phyloP scores from a whole-genome alignment of 805 yeast genomes.

The Hanseniaspora clermontiae region DNA sequence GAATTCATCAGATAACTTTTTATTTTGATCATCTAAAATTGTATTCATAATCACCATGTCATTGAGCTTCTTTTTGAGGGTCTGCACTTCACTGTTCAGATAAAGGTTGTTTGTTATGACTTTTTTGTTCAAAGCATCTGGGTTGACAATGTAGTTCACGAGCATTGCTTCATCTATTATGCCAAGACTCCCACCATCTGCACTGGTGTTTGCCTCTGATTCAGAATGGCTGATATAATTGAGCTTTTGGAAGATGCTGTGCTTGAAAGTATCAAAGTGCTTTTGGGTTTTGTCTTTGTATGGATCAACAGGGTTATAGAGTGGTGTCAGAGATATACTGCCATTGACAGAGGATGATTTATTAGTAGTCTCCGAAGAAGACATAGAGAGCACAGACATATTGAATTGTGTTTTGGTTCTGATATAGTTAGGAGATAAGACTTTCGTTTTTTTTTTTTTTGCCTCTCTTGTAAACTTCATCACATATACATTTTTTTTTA shows the following conservation, averaged over 20 bases:
- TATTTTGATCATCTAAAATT: constrained; percentile 7
- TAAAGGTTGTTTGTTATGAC: not conserved
- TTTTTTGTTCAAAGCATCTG: not conserved
- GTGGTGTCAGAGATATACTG: not conserved
- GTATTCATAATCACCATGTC: constrained; percentile 13
- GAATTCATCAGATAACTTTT: constrained; percentile 7
- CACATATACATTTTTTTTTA: not conserved
- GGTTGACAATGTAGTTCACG: not conserved
- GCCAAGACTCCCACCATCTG: not conserved
- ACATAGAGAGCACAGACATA: constrained; percentile 8
- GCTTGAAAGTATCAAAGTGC: constrained; percentile 9
- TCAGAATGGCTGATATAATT: not conserved
- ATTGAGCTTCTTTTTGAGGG: constrained; percentile 17
- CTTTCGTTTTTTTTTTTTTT: not conserved
- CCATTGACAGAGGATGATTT: not conserved
- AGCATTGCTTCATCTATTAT: not conserved
- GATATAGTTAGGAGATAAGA: not conserved
- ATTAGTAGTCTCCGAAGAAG: not conserved
- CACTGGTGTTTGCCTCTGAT: not conserved
- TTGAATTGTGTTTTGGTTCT: not conserved
- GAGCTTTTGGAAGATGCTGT: constrained; percentile 1
- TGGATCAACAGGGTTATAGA: not conserved
- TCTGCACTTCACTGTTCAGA: constrained; percentile 7
- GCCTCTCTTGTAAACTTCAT: no score
- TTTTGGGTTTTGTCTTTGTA: constrained; percentile 1